These are phyloP conservation scores for Venturia asperata DNA, from an alignment of 2,329 filamentous ascomycete species.

Conservation along the genomic window DNA sequence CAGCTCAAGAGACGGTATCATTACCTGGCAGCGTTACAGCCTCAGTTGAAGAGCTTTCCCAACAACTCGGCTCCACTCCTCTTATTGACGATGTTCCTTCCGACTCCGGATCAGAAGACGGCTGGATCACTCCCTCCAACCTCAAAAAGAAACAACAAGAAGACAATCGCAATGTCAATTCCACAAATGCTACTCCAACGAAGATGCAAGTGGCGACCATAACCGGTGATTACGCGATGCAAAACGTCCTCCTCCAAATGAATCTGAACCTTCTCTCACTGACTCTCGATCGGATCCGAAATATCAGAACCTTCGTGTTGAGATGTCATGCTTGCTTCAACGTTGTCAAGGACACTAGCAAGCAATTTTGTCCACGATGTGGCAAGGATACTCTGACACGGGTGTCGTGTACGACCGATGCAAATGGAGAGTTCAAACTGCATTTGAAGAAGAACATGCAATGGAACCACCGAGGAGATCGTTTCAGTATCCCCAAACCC, in stretches of 20 bases:
- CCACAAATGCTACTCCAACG: conserved; percentile 22
- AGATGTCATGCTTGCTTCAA: conserved; percentile 92
- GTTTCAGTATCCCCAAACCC: conserved; percentile 89
- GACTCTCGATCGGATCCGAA: conserved; percentile 69
- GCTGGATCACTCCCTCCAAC: conserved; percentile 93
- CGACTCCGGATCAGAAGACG: conserved; percentile 52
- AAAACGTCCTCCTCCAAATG: conserved; percentile 91
- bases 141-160: conserved; percentile 74
- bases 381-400: conserved; percentile 81
- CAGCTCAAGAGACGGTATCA: neutral
- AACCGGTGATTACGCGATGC: conserved; percentile 95
- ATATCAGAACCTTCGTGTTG: conserved; percentile 80
- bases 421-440: conserved; percentile 69
- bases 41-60: conserved; percentile 6
- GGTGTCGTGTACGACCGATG: conserved; percentile 75
- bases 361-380: conserved; percentile 89
- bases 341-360: conserved; percentile 72
- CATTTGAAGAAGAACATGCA: conserved; percentile 94
- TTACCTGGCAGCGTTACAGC: neutral
- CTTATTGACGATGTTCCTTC: neutral
- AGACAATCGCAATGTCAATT: conserved; percentile 46
- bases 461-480: conserved; percentile 88
- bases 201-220: conserved; percentile 56
- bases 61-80: neutral
- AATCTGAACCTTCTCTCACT: conserved; percentile 85